Evolutionary conservation across 306 rosid species (phyloP).

Genomic region (Echinosophora koreensis): DNA sequence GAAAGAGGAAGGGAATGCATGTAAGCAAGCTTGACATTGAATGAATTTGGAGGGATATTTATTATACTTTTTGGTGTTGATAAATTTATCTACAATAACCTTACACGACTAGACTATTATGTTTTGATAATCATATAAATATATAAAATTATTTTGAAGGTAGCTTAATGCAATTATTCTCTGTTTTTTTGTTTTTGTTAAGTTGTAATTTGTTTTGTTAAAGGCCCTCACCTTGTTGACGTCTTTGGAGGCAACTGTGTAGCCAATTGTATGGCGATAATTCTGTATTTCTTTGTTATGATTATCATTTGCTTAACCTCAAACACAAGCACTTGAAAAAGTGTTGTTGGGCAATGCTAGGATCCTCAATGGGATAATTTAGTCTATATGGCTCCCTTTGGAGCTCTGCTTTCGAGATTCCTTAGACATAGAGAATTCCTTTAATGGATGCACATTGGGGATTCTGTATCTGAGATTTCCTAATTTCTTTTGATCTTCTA

Average conservation of each 20-base stretch:
- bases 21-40: conserved; percentile 12
- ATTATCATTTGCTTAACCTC: background rate
- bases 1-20: conserved; percentile 13
- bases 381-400: background rate
- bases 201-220: background rate
- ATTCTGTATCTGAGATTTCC: conserved; percentile 29
- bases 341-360: conserved; percentile 22
- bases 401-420: conserved; percentile 28
- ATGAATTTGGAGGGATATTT: conserved; percentile 15
- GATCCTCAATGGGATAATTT: conserved; percentile 22
- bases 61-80: conserved; percentile 9
- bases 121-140: conserved; percentile 1
- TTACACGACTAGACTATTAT: background rate
- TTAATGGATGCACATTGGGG: background rate
- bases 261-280: background rate
- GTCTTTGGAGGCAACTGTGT: conserved; percentile 5
- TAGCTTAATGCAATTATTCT: background rate
- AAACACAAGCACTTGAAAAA: background rate
- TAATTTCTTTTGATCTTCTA: conserved; percentile 27
- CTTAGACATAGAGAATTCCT: background rate
- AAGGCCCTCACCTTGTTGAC: background rate
- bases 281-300: background rate
- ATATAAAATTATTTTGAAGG: background rate
- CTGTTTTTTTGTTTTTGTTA: background rate
- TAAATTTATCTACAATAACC: conserved; percentile 27